Evolutionary conservation across 176 grass and related monocot species (phyloP), one percentile per base, ranked within the genome.

Genomic region (Cenchrus purpureus): DNA sequence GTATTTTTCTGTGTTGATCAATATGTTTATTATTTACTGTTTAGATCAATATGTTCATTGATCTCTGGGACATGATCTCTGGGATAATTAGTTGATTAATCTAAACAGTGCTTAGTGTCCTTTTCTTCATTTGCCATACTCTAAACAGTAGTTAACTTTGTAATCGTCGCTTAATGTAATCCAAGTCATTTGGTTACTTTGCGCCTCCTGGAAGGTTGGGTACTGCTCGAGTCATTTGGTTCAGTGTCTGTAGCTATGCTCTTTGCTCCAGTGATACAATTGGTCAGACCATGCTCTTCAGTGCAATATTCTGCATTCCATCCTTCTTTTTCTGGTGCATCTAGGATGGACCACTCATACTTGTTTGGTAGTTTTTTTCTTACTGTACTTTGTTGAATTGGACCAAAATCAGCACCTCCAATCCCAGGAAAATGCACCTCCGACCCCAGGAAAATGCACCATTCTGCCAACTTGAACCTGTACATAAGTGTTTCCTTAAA

Each of bases 241-340:
- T 90, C 76, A 4, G 16, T 76, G 28, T 80, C 75, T 56, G 32
- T 56, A 68, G 70, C 80, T 62, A 87, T 65, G 68, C 74, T 87
- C 61, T 87, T 95, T 71, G 86, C 74, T 86, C 97, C 93, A 11
- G 69, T 42, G 58, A 94, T 98, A 89, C 93, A 98, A 65, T 98
- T 98, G 52, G 59, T 84, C 9, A 86, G 93, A 51, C 93, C 93
- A 83, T 94, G 97, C 37, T 95, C 97, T 82, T 98, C 91, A 1
- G 89, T 94, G 86, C 97, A 98, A 83, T 98, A 98, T 72, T 98
- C 97, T 66, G 86, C 91, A 86, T 98, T 98, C 97, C 97, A 98
- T 72, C 97, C 97, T 90, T 98, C 97, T 73, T 91, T 92, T 92
- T 98, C 93, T 79, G 97, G 97, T 59, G 85, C 71, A 82, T 96